phyloP scores from a whole-genome alignment of 2,329 filamentous ascomycete species.

The Trichoderma hamatum region DNA sequence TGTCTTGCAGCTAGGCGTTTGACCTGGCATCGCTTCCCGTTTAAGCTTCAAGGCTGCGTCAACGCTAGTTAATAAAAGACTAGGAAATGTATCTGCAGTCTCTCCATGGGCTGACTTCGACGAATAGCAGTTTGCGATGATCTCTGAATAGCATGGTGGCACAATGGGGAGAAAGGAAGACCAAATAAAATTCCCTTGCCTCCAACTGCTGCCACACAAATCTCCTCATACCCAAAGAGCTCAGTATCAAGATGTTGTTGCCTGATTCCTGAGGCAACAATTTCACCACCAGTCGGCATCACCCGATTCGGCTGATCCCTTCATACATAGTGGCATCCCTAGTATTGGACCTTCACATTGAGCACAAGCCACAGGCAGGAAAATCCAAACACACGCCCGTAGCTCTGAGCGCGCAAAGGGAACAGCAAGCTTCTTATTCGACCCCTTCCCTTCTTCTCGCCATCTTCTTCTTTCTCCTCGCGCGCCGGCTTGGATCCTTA shows the following conservation, averaged over 20 bases:
- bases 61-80: neutral
- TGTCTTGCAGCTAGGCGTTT: neutral
- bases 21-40: neutral
- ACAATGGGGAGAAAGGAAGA: neutral
- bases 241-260: neutral
- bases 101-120: neutral
- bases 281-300: neutral
- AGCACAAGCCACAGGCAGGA: constrained; percentile 6
- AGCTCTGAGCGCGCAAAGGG: neutral
- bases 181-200: neutral
- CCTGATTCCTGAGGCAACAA: constrained; percentile 15
- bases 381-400: neutral
- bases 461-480: neutral
- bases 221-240: neutral
- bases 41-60: neutral
- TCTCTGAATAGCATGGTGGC: neutral
- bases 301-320: constrained; percentile 16
- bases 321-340: constrained; percentile 21
- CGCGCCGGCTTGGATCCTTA: neutral
- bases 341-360: constrained; percentile 9
- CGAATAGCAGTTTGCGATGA: neutral
- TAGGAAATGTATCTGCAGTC: neutral
- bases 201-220: neutral
- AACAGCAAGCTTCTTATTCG: neutral
- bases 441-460: neutral